Conservation (phyloP, 2,329 filamentous ascomycete genomes). For the Ilyonectria robusta region DNA sequence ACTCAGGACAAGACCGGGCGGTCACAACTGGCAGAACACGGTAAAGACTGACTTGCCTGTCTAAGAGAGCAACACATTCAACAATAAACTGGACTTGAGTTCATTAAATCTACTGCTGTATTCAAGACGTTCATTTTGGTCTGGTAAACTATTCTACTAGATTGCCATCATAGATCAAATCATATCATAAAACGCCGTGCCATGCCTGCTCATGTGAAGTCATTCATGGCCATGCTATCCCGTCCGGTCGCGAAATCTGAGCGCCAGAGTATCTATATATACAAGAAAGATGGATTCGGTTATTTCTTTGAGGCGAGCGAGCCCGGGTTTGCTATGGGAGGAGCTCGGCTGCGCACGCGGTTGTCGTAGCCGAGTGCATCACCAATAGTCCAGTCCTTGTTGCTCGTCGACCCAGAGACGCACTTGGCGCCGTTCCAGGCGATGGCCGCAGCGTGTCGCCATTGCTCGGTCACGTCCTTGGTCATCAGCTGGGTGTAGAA, state of each 20-base stretch:
- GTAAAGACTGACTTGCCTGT: not conserved
- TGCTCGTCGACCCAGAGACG: slow-evolving; percentile 39
- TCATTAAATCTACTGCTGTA: not conserved
- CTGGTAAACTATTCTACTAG: not conserved
- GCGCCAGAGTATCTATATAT: slow-evolving; percentile 3
- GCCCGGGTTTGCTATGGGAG: slow-evolving; percentile 35
- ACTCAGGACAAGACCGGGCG: too few relatives aligned
- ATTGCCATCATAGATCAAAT: not conserved
- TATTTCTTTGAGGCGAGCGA: slow-evolving; percentile 25
- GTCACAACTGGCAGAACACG: too few relatives aligned
- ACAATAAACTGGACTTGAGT: not conserved
- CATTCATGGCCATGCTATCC: not conserved
- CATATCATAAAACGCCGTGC: slow-evolving; percentile 21
- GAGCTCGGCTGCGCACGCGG: slow-evolving; percentile 40
- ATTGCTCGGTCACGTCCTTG: slow-evolving; percentile 65
- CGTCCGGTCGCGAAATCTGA: not conserved
- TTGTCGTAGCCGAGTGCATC: slow-evolving; percentile 35
- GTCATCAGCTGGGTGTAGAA: slow-evolving; percentile 71
- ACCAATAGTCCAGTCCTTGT: slow-evolving; percentile 37
- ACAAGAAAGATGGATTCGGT: slow-evolving; percentile 17
- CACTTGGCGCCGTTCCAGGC: slow-evolving; percentile 39
- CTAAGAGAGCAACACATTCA: too few relatives aligned
- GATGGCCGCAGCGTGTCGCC: slow-evolving; percentile 54
- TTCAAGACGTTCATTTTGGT: not conserved
- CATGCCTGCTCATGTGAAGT: slow-evolving; percentile 20